phyloP scores from a whole-genome alignment of 148 eudicot genomes.

The Heliosperma pusillum region DNA sequence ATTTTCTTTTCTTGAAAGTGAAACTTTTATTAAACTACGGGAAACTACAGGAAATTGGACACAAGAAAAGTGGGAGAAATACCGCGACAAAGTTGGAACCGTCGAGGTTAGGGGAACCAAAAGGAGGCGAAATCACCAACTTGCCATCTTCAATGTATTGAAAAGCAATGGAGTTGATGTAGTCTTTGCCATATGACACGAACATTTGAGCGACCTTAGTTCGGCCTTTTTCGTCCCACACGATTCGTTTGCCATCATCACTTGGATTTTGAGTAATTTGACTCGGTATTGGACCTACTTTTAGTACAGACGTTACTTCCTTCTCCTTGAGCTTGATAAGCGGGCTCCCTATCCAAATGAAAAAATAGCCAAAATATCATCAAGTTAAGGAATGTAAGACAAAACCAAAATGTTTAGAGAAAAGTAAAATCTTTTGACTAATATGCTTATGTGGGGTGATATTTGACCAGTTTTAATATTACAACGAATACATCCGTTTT shows the following conservation, averaged over 20 bases:
- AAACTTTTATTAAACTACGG: no score
- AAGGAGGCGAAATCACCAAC: constrained; percentile 11
- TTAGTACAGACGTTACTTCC: constrained; percentile 8
- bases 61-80: neutral
- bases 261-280: neutral
- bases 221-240: constrained; percentile 20
- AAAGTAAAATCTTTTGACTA: no score
- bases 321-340: neutral
- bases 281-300: constrained; percentile 14
- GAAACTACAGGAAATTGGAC: no score
- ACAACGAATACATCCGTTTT: no score
- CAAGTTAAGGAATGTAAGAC: no score
- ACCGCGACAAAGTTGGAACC: constrained; percentile 9
- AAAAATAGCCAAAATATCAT: neutral
- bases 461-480: no score
- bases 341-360: neutral
- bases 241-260: neutral
- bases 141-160: constrained; percentile 19
- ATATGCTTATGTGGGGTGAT: no score
- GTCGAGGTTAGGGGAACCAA: constrained; percentile 6
- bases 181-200: neutral
- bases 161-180: constrained; percentile 20
- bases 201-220: constrained; percentile 9
- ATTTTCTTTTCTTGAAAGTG: no score
- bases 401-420: no score